Conservation (phyloP, 306 rosid species). For the Myrica gale region DNA sequence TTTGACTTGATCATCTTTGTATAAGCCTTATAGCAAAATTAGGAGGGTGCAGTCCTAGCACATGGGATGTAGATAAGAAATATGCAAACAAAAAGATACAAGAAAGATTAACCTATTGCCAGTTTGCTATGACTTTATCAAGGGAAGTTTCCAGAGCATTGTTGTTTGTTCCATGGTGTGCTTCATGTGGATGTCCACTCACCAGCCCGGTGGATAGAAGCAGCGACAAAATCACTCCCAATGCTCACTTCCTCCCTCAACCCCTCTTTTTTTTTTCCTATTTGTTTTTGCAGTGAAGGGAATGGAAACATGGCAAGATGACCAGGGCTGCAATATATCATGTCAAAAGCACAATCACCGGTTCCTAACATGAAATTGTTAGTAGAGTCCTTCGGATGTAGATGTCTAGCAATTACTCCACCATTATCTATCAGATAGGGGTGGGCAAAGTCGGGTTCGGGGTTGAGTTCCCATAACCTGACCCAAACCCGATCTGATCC, state of each 20-base stretch:
- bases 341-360: neutral
- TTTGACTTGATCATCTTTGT: conserved; percentile 4
- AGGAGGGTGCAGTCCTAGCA: neutral
- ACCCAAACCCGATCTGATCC: no score
- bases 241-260: neutral
- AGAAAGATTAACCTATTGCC: neutral
- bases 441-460: no score
- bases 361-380: neutral
- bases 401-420: neutral
- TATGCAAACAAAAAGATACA: neutral
- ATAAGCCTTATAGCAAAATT: neutral
- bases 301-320: neutral
- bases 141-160: neutral
- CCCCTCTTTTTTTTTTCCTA: neutral
- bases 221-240: neutral
- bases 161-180: neutral
- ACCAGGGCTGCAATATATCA: neutral
- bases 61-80: neutral
- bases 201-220: neutral
- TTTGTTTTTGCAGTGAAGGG: neutral
- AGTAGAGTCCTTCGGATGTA: neutral
- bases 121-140: neutral
- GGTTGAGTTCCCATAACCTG: no score
- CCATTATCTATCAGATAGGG: no score
- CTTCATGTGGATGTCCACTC: neutral